phyloP scores from a whole-genome alignment of 1,284 basidiomycete species.

The Coniophora puteana region DNA sequence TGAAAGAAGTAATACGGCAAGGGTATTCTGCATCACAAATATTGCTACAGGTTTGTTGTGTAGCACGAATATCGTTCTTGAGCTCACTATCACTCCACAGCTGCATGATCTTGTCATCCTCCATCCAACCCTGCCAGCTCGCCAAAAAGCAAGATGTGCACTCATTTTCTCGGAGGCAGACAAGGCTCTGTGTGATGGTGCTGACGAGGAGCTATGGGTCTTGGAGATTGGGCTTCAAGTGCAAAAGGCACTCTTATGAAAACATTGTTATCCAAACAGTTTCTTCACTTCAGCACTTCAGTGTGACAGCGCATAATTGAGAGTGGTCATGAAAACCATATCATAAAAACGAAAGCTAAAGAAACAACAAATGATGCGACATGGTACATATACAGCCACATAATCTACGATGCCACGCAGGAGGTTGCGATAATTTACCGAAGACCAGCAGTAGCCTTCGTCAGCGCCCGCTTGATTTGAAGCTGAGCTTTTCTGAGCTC shows the following conservation, averaged over 20 bases:
- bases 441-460: conserved; percentile 90
- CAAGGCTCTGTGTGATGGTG: conserved; percentile 94
- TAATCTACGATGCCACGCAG: conserved; percentile 14
- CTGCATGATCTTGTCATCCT: conserved; percentile 88
- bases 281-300: not conserved
- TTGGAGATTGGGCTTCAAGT: conserved; percentile 83
- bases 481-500: conserved; percentile 93
- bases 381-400: conserved; percentile 11
- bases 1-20: conserved; percentile 76
- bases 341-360: conserved; percentile 7
- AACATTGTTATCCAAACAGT: not conserved
- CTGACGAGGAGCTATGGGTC: conserved; percentile 97
- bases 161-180: conserved; percentile 92
- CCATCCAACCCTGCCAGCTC: conserved; percentile 77
- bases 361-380: conserved; percentile 7
- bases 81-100: conserved; percentile 37
- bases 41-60: conserved; percentile 68
- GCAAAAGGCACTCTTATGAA: conserved; percentile 53
- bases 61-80: conserved; percentile 1
- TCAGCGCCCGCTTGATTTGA: conserved; percentile 89
- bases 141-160: conserved; percentile 81
- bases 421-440: conserved; percentile 46
- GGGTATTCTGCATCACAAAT: conserved; percentile 94
- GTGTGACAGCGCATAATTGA: conserved; percentile 8
- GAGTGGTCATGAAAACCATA: conserved; percentile 8